These are phyloP conservation scores for Solanum paucissectum DNA, from an alignment of 257 asterid genomes.

Conservation along the genomic window DNA sequence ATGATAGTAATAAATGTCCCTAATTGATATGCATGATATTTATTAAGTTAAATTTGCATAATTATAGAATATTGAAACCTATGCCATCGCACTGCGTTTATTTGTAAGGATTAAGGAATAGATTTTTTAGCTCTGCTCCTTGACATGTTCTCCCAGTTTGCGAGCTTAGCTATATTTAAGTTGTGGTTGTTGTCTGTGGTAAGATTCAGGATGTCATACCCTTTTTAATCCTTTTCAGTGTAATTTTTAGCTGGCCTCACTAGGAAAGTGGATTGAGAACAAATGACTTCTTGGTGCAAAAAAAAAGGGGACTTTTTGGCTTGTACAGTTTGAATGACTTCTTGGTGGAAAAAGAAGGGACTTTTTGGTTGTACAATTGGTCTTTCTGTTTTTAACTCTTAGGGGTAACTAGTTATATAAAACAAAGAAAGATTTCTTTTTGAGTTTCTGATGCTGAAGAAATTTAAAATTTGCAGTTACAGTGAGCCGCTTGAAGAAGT, in stretches of 20 bases:
- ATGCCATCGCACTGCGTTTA: not conserved
- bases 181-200: not conserved
- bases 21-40: not conserved
- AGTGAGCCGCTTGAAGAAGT: constrained; percentile 68
- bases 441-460: not conserved
- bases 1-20: not conserved
- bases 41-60: not conserved
- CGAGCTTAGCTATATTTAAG: not conserved
- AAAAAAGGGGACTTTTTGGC: not conserved
- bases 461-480: constrained; percentile 43
- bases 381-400: not conserved
- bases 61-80: not conserved
- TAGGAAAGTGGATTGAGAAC: not conserved
- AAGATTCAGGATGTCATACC: not conserved
- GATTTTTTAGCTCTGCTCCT: not conserved
- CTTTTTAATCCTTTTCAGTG: not conserved
- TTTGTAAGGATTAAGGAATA: not conserved
- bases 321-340: not conserved
- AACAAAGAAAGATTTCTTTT: not conserved
- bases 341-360: not conserved
- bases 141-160: not conserved
- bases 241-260: not conserved
- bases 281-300: not conserved
- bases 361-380: not conserved
- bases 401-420: not conserved